phyloP scores from a whole-genome alignment of 305 asterid species.

The Petunia hybrid region DNA sequence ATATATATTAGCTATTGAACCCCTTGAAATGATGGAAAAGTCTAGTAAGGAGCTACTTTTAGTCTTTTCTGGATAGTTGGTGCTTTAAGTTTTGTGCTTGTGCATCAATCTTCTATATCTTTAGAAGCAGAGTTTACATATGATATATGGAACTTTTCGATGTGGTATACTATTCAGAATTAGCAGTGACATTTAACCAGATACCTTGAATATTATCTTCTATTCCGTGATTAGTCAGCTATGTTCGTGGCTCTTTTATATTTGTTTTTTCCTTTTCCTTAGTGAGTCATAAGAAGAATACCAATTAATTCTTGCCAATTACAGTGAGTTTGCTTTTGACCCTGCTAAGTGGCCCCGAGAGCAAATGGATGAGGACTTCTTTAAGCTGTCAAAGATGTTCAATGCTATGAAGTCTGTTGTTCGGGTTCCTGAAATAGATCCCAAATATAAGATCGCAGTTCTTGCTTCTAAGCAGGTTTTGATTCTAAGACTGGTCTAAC shows the following conservation, averaged over 20 bases:
- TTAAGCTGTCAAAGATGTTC: slow-evolving; percentile 63
- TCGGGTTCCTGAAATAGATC: slow-evolving; percentile 76
- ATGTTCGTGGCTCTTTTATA: neutral
- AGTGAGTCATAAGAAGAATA: neutral
- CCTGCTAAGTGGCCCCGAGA: slow-evolving; percentile 76
- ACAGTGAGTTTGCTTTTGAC: slow-evolving; percentile 81
- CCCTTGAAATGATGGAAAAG: no score
- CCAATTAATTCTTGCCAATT: slow-evolving; percentile 42
- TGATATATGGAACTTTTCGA: neutral
- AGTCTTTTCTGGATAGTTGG: neutral
- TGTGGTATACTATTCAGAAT: neutral
- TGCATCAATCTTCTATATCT: neutral
- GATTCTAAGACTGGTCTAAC: neutral
- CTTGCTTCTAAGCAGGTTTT: slow-evolving; percentile 91
- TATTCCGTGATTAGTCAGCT: neutral
- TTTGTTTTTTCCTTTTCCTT: neutral
- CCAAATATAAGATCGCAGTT: slow-evolving; percentile 77
- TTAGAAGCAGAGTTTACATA: neutral
- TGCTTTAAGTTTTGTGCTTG: neutral
- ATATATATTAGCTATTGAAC: no score
- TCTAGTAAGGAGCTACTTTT: neutral
- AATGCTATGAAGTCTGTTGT: slow-evolving; percentile 78
- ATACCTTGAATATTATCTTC: neutral
- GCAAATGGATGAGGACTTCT: slow-evolving; percentile 81
- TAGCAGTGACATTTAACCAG: neutral